Evolutionary conservation across 176 grass and related monocot genomes (phyloP).

Genomic region (Aegilops longissima): DNA sequence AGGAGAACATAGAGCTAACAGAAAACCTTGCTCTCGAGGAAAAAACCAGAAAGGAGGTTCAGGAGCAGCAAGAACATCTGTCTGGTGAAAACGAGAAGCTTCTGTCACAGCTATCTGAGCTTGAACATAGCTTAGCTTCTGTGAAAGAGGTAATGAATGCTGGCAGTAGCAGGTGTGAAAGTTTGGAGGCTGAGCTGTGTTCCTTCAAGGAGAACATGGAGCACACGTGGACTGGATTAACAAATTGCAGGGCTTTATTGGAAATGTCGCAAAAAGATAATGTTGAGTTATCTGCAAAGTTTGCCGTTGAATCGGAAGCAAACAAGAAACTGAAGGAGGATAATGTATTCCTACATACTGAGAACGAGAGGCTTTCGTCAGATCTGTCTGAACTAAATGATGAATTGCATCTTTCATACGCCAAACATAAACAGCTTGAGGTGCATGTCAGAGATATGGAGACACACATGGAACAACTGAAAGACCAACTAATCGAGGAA

Average conservation of each 20-base stretch:
- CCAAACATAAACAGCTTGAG: conserved; percentile 65
- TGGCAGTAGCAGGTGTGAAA: conserved; percentile 32
- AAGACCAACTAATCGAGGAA: conserved; percentile 72
- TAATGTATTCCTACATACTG: conserved; percentile 54
- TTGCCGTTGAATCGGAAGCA: conserved; percentile 37
- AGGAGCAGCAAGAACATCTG: conserved; percentile 52
- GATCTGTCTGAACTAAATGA: conserved; percentile 72
- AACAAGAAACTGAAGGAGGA: conserved; percentile 57
- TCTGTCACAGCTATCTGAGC: conserved; percentile 44
- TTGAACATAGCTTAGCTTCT: conserved; percentile 52
- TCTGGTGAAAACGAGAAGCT: conserved; percentile 50
- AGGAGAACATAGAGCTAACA: conserved; percentile 55
- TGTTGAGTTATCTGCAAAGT: conserved; percentile 41
- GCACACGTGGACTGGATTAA: conserved; percentile 47
- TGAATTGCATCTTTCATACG: conserved; percentile 51
- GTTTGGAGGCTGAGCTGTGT: conserved; percentile 46
- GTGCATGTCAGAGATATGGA: conserved; percentile 54
- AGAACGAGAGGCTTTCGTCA: conserved; percentile 56
- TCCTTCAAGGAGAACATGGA: conserved; percentile 48
- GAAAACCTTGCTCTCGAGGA: conserved; percentile 49
- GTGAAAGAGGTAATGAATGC: conserved; percentile 50
- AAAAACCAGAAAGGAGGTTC: conserved; percentile 46
- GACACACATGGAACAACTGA: conserved; percentile 50
- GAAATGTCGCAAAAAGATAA: conserved; percentile 54
- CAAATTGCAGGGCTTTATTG: conserved; percentile 39